These are phyloP conservation scores for Pichia sp. DNA, from an alignment of 1,139 yeast species.

Conservation along the genomic window DNA sequence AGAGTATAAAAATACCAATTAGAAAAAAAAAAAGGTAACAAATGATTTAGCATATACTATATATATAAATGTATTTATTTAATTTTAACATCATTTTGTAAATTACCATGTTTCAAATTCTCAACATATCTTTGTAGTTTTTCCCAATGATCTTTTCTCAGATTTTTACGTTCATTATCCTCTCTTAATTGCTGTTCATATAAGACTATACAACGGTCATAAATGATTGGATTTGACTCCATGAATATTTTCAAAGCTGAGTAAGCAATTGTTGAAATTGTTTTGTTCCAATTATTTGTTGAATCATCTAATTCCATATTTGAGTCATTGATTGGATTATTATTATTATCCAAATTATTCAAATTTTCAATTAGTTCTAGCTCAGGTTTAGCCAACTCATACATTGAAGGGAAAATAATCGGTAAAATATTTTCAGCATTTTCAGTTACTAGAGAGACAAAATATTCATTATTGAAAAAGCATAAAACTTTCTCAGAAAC, in stretches of 20 bases:
- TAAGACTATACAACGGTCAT: constrained; percentile 84
- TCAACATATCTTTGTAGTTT: constrained; percentile 58
- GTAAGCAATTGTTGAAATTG: constrained; percentile 84
- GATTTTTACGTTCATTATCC: constrained; percentile 50
- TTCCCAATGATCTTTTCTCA: constrained; percentile 71
- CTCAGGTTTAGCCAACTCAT: constrained; percentile 55
- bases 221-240: constrained; percentile 87
- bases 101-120: constrained; percentile 28
- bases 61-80: constrained; percentile 14
- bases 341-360: constrained; percentile 23
- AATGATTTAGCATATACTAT: neutral
- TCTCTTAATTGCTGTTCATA: constrained; percentile 72
- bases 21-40: constrained; percentile 3
- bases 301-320: constrained; percentile 28
- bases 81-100: constrained; percentile 22
- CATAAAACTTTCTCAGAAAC: constrained; percentile 93
- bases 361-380: constrained; percentile 36
- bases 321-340: neutral
- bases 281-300: constrained; percentile 66
- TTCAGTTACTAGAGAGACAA: constrained; percentile 82
- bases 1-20: constrained; percentile 63
- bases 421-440: constrained; percentile 88
- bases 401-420: constrained; percentile 81
- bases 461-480: constrained; percentile 93
- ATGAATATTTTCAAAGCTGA: constrained; percentile 87